A percentile compares a stretch with the other conserved stretches of the same genome.
Conservation (phyloP, 768 basidiomycete species). For the Asterophora parasitica region DNA sequence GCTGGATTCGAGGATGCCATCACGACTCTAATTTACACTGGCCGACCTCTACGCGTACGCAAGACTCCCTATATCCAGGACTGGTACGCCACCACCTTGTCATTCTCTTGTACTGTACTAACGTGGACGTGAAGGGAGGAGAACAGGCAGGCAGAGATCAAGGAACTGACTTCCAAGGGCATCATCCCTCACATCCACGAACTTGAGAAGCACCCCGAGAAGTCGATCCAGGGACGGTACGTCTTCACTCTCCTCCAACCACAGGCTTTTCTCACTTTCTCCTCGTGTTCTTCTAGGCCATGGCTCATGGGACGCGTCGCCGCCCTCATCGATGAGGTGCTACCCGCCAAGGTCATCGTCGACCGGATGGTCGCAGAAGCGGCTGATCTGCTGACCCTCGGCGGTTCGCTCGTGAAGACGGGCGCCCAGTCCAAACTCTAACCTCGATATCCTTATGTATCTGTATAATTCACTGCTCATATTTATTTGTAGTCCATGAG, state of each 20-base stretch:
- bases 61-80: conserved; percentile 82
- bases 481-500: background rate
- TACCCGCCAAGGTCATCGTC: conserved; percentile 79
- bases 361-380: conserved; percentile 64
- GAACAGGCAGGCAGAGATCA: conserved; percentile 77
- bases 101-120: background rate
- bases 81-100: conserved; percentile 48
- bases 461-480: conserved; percentile 1
- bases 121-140: conserved; percentile 49
- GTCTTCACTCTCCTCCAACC: background rate
- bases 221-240: conserved; percentile 51
- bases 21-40: conserved; percentile 86
- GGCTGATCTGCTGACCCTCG: conserved; percentile 29
- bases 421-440: conserved; percentile 48
- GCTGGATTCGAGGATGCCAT: conserved; percentile 76
- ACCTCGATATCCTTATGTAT: conserved; percentile 4
- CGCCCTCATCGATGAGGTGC: conserved; percentile 65
- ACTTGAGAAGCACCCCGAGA: conserved; percentile 77
- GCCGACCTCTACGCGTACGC: conserved; percentile 81
- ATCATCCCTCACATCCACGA: conserved; percentile 72
- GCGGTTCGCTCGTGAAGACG: conserved; percentile 32
- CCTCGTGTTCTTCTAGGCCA: conserved; percentile 20
- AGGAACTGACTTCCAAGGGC: conserved; percentile 78
- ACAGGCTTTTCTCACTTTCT: background rate
- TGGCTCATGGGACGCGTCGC: conserved; percentile 88